Conservation (phyloP, 192 early-diverging fungal species). For the Coemansia sp. region DNA sequence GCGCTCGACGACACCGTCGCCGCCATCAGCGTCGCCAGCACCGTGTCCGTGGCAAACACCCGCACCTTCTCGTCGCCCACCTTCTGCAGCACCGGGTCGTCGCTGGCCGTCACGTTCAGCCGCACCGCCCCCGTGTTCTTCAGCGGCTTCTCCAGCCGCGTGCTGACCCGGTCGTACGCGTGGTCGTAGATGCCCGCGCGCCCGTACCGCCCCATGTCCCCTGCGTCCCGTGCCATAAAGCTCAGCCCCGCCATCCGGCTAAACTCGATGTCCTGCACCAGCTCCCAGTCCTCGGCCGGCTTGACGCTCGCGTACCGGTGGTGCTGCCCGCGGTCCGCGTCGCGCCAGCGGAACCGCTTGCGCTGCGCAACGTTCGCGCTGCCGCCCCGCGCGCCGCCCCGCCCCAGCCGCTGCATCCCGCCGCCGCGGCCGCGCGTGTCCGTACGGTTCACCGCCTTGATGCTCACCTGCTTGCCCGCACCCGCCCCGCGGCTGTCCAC, state of each 20-base stretch:
- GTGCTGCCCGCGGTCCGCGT: conserved; percentile 62
- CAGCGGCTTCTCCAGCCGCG: conserved; percentile 74
- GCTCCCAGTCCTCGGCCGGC: conserved; percentile 85
- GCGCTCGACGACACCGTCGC: conserved; percentile 86
- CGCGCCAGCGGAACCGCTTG: conserved; percentile 42
- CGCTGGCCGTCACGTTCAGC: conserved; percentile 76
- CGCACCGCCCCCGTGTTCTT: conserved; percentile 63
- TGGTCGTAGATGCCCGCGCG: conserved; percentile 74
- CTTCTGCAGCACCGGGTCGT: conserved; percentile 80
- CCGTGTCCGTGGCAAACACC: conserved; percentile 89
- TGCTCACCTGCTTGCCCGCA: conserved; percentile 26
- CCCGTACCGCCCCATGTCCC: conserved; percentile 82
- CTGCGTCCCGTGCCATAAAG: conserved; percentile 73
- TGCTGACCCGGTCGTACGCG: conserved; percentile 78
- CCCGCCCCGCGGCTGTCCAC: conserved; percentile 50
- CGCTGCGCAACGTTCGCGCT: conserved; percentile 25
- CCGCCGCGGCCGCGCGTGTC: conserved; percentile 44
- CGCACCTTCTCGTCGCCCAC: conserved; percentile 46
- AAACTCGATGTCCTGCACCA: conserved; percentile 95
- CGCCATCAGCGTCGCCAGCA: conserved; percentile 91
- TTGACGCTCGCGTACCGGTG: conserved; percentile 82
- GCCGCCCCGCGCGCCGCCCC: conserved; percentile 49
- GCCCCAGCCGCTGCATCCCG: conserved; percentile 42
- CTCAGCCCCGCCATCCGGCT: conserved; percentile 77
- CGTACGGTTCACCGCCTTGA: conserved; percentile 23